Conservation (phyloP, 768 basidiomycete genomes). For the Leccinum truebloodii region DNA sequence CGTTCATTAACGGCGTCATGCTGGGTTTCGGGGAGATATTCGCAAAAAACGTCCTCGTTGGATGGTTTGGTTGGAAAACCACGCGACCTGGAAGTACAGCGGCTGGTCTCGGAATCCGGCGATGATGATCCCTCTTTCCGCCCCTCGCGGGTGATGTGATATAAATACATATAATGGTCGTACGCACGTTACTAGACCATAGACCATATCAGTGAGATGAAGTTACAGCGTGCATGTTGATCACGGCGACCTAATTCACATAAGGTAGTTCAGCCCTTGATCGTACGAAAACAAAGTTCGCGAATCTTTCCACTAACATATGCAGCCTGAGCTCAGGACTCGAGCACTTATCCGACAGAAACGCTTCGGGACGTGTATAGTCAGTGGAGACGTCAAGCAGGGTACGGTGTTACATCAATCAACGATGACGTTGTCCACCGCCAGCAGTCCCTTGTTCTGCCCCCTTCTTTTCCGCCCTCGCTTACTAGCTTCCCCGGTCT, state of each 20-base stretch:
- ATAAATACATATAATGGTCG: slow-evolving; percentile 30
- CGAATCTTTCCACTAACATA: too few species aligned
- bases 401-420: background rate
- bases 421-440: background rate
- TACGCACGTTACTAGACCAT: slow-evolving; percentile 25
- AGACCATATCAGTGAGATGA: too few species aligned
- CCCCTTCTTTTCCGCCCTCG: slow-evolving; percentile 5
- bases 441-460: background rate
- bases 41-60: slow-evolving; percentile 71
- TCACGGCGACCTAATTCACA: too few species aligned
- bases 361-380: too few species aligned
- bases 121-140: slow-evolving; percentile 10
- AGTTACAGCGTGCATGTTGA: too few species aligned
- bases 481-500: background rate
- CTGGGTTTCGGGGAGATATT: slow-evolving; percentile 96
- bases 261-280: too few species aligned
- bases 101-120: slow-evolving; percentile 28
- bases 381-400: too few species aligned
- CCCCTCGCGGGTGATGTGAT: slow-evolving; percentile 2
- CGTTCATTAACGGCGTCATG: slow-evolving; percentile 95
- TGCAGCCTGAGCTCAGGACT: too few species aligned
- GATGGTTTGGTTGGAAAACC: slow-evolving; percentile 47
- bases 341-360: too few species aligned
- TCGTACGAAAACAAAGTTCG: too few species aligned
- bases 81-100: slow-evolving; percentile 24